Conservation (phyloP, 345 rosid genomes). For the Syzygium aromaticum region DNA sequence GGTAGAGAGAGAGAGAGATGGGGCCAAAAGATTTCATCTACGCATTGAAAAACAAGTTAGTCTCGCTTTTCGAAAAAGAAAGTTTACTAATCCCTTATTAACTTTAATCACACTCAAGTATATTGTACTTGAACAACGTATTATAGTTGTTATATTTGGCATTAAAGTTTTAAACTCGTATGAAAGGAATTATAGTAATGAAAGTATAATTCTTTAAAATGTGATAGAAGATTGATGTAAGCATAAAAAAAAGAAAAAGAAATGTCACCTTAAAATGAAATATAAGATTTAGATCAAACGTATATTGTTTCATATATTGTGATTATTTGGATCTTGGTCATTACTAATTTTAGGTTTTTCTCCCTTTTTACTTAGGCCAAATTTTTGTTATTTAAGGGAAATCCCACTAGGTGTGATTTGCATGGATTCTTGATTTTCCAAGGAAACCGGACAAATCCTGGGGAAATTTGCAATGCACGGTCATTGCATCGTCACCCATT, state of each 20-base stretch:
- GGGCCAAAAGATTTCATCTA: neutral
- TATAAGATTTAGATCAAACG: neutral
- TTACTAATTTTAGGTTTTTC: neutral
- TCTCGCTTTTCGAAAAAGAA: neutral
- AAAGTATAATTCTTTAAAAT: neutral
- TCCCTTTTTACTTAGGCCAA: neutral
- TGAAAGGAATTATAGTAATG: neutral
- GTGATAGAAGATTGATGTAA: neutral
- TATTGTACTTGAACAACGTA: neutral
- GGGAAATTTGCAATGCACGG: neutral
- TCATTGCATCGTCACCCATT: neutral
- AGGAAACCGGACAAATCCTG: neutral
- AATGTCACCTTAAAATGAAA: neutral
- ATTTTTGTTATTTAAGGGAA: neutral
- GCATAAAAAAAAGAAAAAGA: neutral
- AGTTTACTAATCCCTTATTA: neutral
- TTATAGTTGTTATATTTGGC: neutral
- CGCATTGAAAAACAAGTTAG: neutral
- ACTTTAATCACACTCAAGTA: neutral
- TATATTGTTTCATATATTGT: neutral
- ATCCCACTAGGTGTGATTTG: neutral
- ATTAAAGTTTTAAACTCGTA: neutral
- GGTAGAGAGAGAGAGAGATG: neutral
- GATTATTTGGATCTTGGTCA: neutral
- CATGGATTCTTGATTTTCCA: neutral